Conservation (phyloP, 306 rosid species). For the Trifolium dubium region DNA sequence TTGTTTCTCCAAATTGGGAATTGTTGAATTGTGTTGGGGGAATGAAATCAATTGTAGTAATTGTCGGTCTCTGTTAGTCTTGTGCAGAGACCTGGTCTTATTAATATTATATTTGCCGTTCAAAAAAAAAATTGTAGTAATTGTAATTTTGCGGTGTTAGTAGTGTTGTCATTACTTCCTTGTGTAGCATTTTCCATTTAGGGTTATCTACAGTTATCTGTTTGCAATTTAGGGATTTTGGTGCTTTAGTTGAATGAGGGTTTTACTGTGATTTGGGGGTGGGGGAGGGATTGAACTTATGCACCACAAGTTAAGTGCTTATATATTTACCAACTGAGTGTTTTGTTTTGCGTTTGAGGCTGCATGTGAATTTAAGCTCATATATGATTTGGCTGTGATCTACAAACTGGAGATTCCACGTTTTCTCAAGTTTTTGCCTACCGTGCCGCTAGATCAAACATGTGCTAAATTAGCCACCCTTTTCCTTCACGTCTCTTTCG, state of each 20-base stretch:
- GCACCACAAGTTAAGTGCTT: background rate
- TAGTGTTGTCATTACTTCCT: background rate
- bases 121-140: background rate
- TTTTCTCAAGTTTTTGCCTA: too few species aligned
- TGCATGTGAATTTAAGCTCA: too few species aligned
- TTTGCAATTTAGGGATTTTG: background rate
- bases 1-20: background rate
- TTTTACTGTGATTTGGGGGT: background rate
- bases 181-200: slow-evolving; percentile 4
- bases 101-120: too few species aligned
- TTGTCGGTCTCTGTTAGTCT: too few species aligned
- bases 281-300: background rate
- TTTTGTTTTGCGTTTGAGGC: too few species aligned
- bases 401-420: too few species aligned
- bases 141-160: slow-evolving; percentile 7
- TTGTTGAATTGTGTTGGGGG: slow-evolving; percentile 26
- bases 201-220: background rate
- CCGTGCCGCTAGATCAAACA: too few species aligned
- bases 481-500: too few species aligned
- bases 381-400: too few species aligned
- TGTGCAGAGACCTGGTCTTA: too few species aligned
- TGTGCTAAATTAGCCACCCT: too few species aligned
- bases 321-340: too few species aligned
- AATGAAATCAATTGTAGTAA: background rate
- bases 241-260: slow-evolving; percentile 7